Evolutionary conservation across 2,329 filamentous ascomycete species (phyloP), one percentile per base, ranked within the genome.

Genomic region (Alternaria solani): DNA sequence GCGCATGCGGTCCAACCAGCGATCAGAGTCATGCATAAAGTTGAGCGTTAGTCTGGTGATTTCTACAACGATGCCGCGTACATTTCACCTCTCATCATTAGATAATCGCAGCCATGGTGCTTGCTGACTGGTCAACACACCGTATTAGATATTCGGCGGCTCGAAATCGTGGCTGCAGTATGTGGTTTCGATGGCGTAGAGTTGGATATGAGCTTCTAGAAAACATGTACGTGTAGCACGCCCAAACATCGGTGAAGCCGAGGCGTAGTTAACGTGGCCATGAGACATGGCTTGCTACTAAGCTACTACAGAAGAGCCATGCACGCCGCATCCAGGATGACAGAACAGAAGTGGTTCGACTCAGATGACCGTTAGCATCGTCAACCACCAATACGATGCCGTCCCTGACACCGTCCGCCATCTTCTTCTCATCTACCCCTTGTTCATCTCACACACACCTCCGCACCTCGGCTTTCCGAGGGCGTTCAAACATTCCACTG

Each of bases 401-500:
- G 46, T 18, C 32, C 14, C 30, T 49, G 30, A 1, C 20, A 25
- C 38, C 20, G 20, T 49, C 46, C 20, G n/a, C 26, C 34, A 23
- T 41, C 30, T 25, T 46, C 26, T 30, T 47, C 32, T 14, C 48
- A 30, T 34, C 18, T 23, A 49, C 30, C 43, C 38, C 38, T 25
- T 43, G 28, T 23, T 8, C 32, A n/a, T 32, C 26, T 39, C 55
- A 28, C 32, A 53, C 36, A 18, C 30, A 32, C 16, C 38, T 28
- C 30, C 20, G 23, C 42, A 39, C 1, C n/a, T 30, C 7, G 26
- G 41, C 42, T 58, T 58, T 42, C 54, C 49, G 55, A 58, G 54
- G 55, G 25, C 18, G 30, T 41, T 25, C 25, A 54, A 16, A 41
- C 53, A 34, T 58, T 58, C 42, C 14, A 58, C 34, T 34, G 20